Evolutionary conservation across 768 basidiomycete species (phyloP).

Genomic region (Mycena amicta): DNA sequence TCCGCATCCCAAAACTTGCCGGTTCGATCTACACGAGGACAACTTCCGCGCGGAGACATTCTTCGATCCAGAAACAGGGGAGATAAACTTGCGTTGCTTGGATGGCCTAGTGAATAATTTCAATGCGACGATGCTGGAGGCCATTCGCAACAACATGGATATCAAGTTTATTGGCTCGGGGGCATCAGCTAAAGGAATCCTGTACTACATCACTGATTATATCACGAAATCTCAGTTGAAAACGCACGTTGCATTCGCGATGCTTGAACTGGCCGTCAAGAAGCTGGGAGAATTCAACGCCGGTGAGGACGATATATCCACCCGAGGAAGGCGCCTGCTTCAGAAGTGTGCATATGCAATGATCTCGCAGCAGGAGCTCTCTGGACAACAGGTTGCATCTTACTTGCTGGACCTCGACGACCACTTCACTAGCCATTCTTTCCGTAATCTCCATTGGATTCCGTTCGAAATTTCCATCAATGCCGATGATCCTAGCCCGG

Average conservation of each 20-base stretch:
- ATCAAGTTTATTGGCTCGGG: too few species aligned
- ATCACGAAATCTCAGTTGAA: background rate
- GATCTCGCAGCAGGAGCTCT: background rate
- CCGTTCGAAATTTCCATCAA: conserved; percentile 20
- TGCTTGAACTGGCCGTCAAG: background rate
- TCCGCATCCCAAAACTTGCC: background rate
- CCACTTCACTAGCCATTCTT: background rate
- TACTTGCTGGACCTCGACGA: background rate
- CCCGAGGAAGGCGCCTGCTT: background rate
- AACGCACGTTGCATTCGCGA: background rate
- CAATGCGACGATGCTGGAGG: background rate
- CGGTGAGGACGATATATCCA: background rate
- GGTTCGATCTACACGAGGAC: background rate
- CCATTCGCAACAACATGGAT: background rate
- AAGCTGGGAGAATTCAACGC: background rate
- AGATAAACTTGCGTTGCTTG: background rate
- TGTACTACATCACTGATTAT: background rate
- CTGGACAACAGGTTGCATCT: too few species aligned
- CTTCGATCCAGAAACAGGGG: background rate
- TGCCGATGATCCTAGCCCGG: conserved; percentile 20
- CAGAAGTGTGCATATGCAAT: background rate
- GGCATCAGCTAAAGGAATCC: background rate
- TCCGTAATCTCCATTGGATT: background rate
- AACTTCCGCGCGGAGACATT: background rate
- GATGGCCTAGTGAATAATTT: background rate